Conservation (phyloP, 768 basidiomycete genomes). For the Leccinum obscurum region DNA sequence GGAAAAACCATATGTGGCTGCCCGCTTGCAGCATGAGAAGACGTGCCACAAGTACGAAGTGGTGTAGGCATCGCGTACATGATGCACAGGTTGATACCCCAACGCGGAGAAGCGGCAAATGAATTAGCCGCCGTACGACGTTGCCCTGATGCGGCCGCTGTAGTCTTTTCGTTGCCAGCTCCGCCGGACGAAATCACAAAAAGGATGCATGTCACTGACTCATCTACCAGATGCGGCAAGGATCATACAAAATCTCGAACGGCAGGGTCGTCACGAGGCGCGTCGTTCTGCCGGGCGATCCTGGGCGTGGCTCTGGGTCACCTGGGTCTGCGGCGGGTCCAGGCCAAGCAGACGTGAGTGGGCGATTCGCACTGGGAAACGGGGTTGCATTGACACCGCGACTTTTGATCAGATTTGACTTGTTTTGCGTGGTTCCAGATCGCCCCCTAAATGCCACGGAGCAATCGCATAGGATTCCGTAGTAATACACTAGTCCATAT, state of each 20-base stretch:
- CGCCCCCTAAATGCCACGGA: conserved; percentile 1
- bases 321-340: neutral
- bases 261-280: conserved; percentile 26
- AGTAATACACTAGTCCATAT: neutral
- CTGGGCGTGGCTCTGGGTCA: neutral
- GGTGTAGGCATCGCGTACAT: neutral
- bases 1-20: too few relatives aligned
- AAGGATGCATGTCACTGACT: neutral
- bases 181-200: neutral
- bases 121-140: neutral
- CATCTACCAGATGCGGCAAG: neutral
- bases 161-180: neutral
- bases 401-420: conserved; percentile 12
- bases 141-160: neutral
- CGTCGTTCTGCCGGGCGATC: neutral
- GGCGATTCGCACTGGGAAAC: neutral
- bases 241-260: conserved; percentile 2
- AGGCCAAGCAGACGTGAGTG: conserved; percentile 19
- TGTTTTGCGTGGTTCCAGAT: neutral
- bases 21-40: neutral
- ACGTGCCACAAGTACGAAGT: neutral
- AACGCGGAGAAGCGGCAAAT: neutral
- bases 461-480: neutral
- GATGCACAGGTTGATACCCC: neutral
- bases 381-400: neutral